These are phyloP conservation scores for Aspergillus sp. DNA, from an alignment of 2,329 filamentous ascomycete genomes.

Conservation along the genomic window DNA sequence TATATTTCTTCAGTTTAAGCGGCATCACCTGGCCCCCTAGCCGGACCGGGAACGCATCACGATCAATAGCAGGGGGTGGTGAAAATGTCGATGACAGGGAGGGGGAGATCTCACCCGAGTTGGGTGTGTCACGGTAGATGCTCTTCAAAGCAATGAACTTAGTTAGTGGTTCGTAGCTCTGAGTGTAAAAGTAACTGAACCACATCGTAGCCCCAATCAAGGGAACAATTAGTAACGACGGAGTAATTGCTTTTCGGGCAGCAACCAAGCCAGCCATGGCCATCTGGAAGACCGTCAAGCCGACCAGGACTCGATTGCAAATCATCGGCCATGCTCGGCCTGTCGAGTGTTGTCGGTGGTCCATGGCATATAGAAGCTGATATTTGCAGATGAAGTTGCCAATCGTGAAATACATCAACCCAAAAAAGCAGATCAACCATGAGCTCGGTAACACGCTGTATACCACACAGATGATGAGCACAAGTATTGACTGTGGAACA, in stretches of 20 bases:
- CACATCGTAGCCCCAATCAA: conserved; percentile 79
- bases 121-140: conserved; percentile 66
- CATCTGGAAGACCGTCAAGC: conserved; percentile 83
- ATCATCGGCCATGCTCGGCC: conserved; percentile 96
- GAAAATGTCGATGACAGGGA: conserved; percentile 40
- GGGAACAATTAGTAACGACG: conserved; percentile 72
- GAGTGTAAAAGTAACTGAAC: conserved; percentile 81
- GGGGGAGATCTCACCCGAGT: conserved; percentile 36
- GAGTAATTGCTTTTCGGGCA: conserved; percentile 68
- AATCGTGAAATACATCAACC: conserved; percentile 60
- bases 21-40: conserved; percentile 42
- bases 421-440: conserved; percentile 77
- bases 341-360: conserved; percentile 70
- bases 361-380: conserved; percentile 96
- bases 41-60: conserved; percentile 42
- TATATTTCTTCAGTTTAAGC: conserved; percentile 45
- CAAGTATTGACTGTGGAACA: conserved; percentile 84
- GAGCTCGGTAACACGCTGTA: conserved; percentile 84
- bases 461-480: conserved; percentile 93
- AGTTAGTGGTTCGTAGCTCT: conserved; percentile 83
- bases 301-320: conserved; percentile 84
- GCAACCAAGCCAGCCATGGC: conserved; percentile 87
- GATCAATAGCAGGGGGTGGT: conserved; percentile 44
- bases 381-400: conserved; percentile 59
- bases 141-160: conserved; percentile 89